Base-by-base conservation (phyloP, 78 protist genomes). In the slime mould (Dictyostelium discoideum) region DNA sequence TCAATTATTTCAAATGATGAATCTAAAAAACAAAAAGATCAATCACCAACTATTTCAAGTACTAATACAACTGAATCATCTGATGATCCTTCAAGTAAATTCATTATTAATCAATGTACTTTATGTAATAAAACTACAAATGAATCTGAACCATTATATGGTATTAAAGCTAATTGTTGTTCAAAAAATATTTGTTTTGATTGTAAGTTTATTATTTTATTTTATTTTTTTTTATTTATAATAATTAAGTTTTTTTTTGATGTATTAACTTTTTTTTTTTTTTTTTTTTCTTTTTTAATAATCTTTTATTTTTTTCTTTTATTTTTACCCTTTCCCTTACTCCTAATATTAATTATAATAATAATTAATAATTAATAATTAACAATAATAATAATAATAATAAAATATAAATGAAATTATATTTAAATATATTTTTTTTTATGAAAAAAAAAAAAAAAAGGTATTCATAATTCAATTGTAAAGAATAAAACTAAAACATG, bases 1-100 rank as follows among this genome's bases (percentile, higher is more conserved):
- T 29, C 93, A 29, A 78, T 87, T 46, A 76, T 87, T 22, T 39
- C 39, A 22, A 69, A 22, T 14, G 93, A 87, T 11, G 93, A 79
- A 11, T 18, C 46, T 11, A 85, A 85, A 39, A 79, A 79, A n/a
- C 26, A 42, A 46, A 42, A 42, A 44, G 39, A 32, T 26, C 67
- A 79, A 46, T 29, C 84, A 22, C 50, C 81, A 29, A 74, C 24
- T 5, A 74, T 16, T 39, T 29, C 81, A 29, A 74, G 29, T 46
- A 7, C 84, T 22, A 22, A 42, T 39, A 22, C 57, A 5, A 9
- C 60, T 3, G 48, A 6, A 79, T 42, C 37, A 18, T 78, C 84
- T 8, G 22, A 16, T 79, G 32, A 42, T 16, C 46, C 54, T 37
- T 32, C 54, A 9, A 44, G 24, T 32, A 44, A n/a, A n/a, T 44